These are phyloP conservation scores for Protea cynaroides DNA, from an alignment of 164 flowering plant genomes.

Conservation along the genomic window DNA sequence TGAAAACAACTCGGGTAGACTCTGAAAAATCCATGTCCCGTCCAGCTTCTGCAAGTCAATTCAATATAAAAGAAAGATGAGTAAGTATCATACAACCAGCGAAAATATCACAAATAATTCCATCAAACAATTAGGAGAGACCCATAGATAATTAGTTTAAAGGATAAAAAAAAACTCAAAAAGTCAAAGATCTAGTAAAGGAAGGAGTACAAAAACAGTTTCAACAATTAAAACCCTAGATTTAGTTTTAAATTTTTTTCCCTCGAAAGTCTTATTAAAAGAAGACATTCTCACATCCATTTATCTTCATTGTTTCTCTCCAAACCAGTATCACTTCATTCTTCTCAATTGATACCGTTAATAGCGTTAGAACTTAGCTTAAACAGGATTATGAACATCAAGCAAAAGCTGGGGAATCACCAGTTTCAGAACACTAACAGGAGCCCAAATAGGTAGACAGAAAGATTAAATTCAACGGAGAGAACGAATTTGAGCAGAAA, in stretches of 20 bases:
- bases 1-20: slow-evolving; percentile 51
- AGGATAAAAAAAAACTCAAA: neutral
- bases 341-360: neutral
- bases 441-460: neutral
- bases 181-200: neutral
- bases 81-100: neutral
- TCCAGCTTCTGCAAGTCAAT: slow-evolving; percentile 13
- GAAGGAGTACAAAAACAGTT: neutral
- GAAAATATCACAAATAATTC: neutral
- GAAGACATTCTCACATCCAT: neutral
- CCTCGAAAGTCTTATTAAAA: neutral
- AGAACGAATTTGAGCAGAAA: no score
- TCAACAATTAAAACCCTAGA: neutral
- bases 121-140: neutral
- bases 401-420: slow-evolving; percentile 11
- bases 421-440: slow-evolving; percentile 9
- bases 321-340: neutral
- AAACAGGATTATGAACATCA: neutral
- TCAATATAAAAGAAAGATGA: slow-evolving; percentile 5
- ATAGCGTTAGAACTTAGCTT: neutral
- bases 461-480: no score
- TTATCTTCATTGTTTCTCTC: neutral
- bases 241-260: neutral
- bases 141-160: neutral
- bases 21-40: slow-evolving; percentile 60